Conservation (phyloP, 139 green algal species). For the Picochlorum sp. region DNA sequence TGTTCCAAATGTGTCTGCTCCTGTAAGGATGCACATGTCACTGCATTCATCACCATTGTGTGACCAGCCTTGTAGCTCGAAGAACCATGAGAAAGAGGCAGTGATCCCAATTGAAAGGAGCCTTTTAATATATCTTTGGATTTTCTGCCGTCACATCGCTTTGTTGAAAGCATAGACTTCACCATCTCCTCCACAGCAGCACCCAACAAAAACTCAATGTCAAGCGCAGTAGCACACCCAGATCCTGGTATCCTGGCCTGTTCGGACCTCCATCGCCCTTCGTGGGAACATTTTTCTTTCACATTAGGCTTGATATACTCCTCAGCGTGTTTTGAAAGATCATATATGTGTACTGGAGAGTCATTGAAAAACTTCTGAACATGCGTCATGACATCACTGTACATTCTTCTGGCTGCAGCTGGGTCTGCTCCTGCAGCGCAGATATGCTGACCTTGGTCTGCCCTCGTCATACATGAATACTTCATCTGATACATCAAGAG, state of each 20-base stretch:
- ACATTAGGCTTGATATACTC: slow-evolving; percentile 6
- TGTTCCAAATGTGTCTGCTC: too few relatives aligned
- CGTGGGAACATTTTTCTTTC: background rate
- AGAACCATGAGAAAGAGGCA: too few relatives aligned
- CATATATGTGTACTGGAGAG: slow-evolving; percentile 15
- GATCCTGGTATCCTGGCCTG: slow-evolving; percentile 24
- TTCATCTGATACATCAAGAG: background rate
- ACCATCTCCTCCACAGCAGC: slow-evolving; percentile 5
- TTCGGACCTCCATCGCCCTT: slow-evolving; percentile 17
- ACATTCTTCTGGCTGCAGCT: slow-evolving; percentile 1
- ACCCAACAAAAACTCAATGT: slow-evolving; percentile 34
- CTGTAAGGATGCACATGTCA: too few relatives aligned
- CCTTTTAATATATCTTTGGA: background rate
- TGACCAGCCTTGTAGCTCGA: too few relatives aligned
- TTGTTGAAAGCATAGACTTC: slow-evolving; percentile 22
- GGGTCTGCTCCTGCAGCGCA: background rate
- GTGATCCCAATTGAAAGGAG: too few relatives aligned
- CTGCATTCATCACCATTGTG: too few relatives aligned
- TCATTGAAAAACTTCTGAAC: background rate
- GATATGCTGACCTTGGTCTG: background rate
- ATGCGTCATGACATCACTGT: background rate
- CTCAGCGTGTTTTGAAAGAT: slow-evolving; percentile 5
- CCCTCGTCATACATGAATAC: background rate
- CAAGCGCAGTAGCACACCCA: slow-evolving; percentile 21
- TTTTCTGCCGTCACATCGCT: slow-evolving; percentile 36